These are phyloP conservation scores for Ceratopteris richardii DNA, from an alignment of 75 land plant genomes.

Conservation along the genomic window DNA sequence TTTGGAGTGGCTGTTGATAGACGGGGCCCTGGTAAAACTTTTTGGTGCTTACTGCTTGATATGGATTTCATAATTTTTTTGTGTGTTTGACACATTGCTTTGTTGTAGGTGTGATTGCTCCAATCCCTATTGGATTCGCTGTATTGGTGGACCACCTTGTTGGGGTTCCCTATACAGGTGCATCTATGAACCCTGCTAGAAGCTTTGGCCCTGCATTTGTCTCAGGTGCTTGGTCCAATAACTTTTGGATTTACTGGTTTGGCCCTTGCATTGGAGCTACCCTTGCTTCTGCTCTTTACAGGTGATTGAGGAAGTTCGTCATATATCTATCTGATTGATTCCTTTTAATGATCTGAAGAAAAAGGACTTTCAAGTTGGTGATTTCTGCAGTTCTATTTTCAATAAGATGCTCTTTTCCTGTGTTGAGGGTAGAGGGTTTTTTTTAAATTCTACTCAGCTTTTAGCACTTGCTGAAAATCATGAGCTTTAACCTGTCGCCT, in stretches of 20 bases:
- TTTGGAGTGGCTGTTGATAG: constrained; percentile 39
- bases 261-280: constrained; percentile 34
- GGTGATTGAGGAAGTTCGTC: constrained; percentile 4
- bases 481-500: too few relatives aligned
- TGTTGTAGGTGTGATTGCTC: constrained; percentile 39
- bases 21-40: constrained; percentile 25
- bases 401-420: too few relatives aligned
- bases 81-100: background rate
- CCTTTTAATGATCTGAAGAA: too few relatives aligned
- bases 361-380: too few relatives aligned
- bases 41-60: background rate
- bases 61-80: too few relatives aligned
- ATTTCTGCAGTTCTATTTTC: too few relatives aligned
- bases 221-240: constrained; percentile 30
- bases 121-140: constrained; percentile 55
- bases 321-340: too few relatives aligned
- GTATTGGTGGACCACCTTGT: constrained; percentile 56
- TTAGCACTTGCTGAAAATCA: too few relatives aligned
- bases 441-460: too few relatives aligned
- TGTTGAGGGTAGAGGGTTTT: too few relatives aligned
- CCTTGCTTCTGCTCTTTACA: constrained; percentile 29
- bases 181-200: constrained; percentile 57
- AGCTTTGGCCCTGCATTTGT: constrained; percentile 58
- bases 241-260: constrained; percentile 29
- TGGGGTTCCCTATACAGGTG: constrained; percentile 52